These are phyloP conservation scores for Pythium graminicola DNA, from an alignment of 352 stramenopile genomes.

Conservation along the genomic window DNA sequence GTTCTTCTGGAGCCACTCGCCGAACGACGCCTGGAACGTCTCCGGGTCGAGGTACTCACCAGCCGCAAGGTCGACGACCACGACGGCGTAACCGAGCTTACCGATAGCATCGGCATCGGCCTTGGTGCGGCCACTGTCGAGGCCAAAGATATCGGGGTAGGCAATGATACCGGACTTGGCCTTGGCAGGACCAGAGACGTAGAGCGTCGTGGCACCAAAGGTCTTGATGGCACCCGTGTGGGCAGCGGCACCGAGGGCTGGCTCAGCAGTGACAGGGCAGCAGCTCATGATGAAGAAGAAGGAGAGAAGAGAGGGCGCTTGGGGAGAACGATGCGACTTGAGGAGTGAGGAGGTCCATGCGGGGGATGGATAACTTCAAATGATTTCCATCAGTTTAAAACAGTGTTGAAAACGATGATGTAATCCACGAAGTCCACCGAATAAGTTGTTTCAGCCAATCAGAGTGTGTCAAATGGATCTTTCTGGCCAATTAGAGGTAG, in stretches of 20 bases:
- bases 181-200: slow-evolving; percentile 56
- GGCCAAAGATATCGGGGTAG: slow-evolving; percentile 70
- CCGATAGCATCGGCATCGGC: slow-evolving; percentile 64
- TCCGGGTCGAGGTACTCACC: slow-evolving; percentile 52
- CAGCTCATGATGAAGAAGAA: slow-evolving; percentile 44
- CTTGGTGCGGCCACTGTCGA: slow-evolving; percentile 78
- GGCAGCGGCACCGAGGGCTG: slow-evolving; percentile 34
- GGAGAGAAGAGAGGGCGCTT: slow-evolving; percentile 1
- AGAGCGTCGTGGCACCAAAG: slow-evolving; percentile 58
- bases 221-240: slow-evolving; percentile 58
- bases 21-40: slow-evolving; percentile 25
- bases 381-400: slow-evolving; percentile 20
- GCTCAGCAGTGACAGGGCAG: slow-evolving; percentile 66
- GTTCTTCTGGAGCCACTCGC: slow-evolving; percentile 67
- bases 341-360: slow-evolving; percentile 6
- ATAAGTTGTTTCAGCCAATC: slow-evolving; percentile 8
- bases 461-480: not conserved
- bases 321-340: slow-evolving; percentile 7
- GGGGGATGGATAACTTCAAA: not conserved
- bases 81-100: slow-evolving; percentile 69
- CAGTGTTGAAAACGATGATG: slow-evolving; percentile 11
- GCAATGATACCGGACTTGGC: slow-evolving; percentile 64
- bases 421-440: slow-evolving; percentile 6
- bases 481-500: not conserved
- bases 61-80: slow-evolving; percentile 56